Conservation (phyloP, 495 filamentous ascomycete genomes). For the Ascodesmis nigricans region DNA sequence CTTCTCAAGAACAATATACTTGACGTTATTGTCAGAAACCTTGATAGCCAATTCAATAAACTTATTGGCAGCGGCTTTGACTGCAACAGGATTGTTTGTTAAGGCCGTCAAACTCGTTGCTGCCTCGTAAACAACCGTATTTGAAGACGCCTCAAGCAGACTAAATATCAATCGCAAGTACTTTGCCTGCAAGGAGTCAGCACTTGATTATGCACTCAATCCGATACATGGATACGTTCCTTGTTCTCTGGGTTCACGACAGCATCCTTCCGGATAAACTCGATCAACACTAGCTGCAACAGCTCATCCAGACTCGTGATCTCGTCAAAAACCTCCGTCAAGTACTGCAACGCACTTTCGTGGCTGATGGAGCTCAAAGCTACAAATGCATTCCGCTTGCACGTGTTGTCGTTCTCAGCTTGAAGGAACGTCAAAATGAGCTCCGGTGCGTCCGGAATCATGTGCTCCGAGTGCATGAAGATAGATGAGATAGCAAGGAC, state of each 20-base stretch:
- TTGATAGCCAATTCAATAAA: constrained; percentile 93
- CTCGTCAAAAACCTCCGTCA: constrained; percentile 77
- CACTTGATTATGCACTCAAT: constrained; percentile 5
- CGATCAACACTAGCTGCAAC: constrained; percentile 76
- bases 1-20: constrained; percentile 87
- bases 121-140: constrained; percentile 93
- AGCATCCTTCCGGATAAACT: constrained; percentile 97
- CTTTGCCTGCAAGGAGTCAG: constrained; percentile 37
- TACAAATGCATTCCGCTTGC: constrained; percentile 94
- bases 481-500: constrained; percentile 89
- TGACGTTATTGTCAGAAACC: constrained; percentile 97
- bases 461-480: constrained; percentile 65
- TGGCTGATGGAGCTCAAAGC: constrained; percentile 80
- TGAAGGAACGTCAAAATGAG: constrained; percentile 78
- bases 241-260: constrained; percentile 84
- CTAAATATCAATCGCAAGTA: constrained; percentile 94
- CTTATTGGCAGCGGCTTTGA: constrained; percentile 88
- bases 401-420: constrained; percentile 78
- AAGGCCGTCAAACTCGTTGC: constrained; percentile 91
- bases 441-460: constrained; percentile 92
- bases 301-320: constrained; percentile 89
- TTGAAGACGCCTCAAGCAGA: constrained; percentile 74
- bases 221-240: constrained; percentile 27
- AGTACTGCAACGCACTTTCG: constrained; percentile 73
- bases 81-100: constrained; percentile 88